Conservation (phyloP, 306 rosid genomes). For the Quercus parvula region DNA sequence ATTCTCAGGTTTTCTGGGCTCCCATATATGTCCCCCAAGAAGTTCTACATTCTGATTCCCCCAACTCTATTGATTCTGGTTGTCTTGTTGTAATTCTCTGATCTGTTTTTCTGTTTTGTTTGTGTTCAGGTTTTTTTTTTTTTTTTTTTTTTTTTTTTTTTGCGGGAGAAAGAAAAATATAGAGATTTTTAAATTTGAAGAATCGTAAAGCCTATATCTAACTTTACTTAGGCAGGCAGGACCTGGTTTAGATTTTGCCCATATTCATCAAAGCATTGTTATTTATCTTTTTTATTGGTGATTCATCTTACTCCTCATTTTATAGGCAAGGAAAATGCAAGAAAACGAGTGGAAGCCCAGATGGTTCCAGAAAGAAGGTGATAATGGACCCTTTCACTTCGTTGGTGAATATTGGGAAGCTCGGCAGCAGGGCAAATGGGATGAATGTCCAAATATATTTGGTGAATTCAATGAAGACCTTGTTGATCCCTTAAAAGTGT, state of each 20-base stretch:
- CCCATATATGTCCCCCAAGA: background rate
- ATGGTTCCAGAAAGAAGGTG: constrained; percentile 75
- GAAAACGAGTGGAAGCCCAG: constrained; percentile 90
- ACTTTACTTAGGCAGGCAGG: background rate
- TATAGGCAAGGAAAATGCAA: constrained; percentile 86
- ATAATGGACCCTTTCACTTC: constrained; percentile 63
- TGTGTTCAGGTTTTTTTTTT: no score
- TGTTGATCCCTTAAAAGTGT: constrained; percentile 34
- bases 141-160: no score
- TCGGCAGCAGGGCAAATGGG: constrained; percentile 64
- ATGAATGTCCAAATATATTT: constrained; percentile 78
- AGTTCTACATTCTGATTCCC: background rate
- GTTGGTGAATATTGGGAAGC: constrained; percentile 95
- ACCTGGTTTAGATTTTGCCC: background rate
- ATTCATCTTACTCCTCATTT: constrained; percentile 9
- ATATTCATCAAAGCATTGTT: background rate
- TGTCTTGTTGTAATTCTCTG: background rate
- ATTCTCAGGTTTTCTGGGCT: background rate
- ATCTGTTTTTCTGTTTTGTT: background rate
- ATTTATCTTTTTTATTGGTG: background rate
- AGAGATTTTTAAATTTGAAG: background rate
- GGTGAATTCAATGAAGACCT: constrained; percentile 58
- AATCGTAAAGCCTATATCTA: background rate
- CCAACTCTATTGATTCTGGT: background rate
- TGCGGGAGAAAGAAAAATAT: background rate